Conservation (phyloP, 768 basidiomycete species). For the Udeniomyces megalosporus region DNA sequence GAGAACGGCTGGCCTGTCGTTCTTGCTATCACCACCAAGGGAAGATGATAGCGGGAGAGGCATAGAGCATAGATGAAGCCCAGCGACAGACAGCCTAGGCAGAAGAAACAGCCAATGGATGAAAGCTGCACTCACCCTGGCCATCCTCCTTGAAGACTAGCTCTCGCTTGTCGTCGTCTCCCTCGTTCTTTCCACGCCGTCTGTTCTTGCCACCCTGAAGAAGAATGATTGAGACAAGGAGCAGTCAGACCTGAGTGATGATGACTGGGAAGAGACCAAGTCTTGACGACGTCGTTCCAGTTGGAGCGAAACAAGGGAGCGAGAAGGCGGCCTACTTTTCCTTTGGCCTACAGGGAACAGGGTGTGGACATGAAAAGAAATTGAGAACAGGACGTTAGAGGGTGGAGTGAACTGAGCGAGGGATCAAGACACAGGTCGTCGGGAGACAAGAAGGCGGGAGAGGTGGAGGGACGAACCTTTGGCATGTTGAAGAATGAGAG, state of each 20-base stretch:
- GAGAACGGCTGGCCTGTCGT: too few species aligned
- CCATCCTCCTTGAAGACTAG: slow-evolving; percentile 97
- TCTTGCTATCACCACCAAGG: too few species aligned
- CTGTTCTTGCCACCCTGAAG: slow-evolving; percentile 93
- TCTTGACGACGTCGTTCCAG: background rate
- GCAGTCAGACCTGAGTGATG: background rate
- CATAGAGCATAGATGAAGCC: background rate
- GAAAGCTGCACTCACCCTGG: slow-evolving; percentile 38
- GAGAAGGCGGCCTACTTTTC: background rate
- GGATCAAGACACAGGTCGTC: background rate
- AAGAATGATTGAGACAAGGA: background rate
- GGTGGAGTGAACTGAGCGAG: background rate
- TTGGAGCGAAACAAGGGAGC: background rate
- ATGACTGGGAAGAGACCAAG: background rate
- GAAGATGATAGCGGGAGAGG: background rate
- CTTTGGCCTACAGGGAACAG: slow-evolving; percentile 14
- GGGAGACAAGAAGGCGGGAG: background rate
- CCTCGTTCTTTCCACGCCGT: slow-evolving; percentile 99
- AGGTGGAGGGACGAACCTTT: background rate
- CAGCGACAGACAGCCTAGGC: background rate
- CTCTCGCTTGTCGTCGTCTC: slow-evolving; percentile 96
- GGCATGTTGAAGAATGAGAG: background rate
- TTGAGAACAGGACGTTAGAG: background rate
- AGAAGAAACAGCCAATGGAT: background rate
- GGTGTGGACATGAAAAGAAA: too few species aligned